Percentiles rank a stretch among this genome's conserved stretches.
Evolutionary conservation across 352 stramenopile species (phyloP).

Genomic region (Elongisporangium anandrum): DNA sequence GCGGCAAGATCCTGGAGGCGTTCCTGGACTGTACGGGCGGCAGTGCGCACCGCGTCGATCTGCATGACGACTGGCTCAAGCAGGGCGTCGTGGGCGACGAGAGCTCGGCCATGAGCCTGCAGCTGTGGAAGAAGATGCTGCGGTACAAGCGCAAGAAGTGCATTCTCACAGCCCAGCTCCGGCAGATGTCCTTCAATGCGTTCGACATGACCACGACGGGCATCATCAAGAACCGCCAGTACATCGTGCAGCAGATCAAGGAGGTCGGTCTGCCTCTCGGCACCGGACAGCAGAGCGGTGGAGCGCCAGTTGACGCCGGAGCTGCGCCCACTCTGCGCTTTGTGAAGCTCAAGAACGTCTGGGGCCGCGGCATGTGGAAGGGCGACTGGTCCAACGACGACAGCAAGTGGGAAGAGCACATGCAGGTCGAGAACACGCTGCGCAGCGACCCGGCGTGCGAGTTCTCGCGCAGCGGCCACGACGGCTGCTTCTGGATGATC

Average conservation of each 20-base stretch:
- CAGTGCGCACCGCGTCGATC: conserved; percentile 70
- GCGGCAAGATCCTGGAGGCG: conserved; percentile 71
- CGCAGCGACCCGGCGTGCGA: conserved; percentile 49
- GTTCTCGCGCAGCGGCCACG: conserved; percentile 62
- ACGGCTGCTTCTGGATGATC: conserved; percentile 84
- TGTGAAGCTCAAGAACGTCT: conserved; percentile 82
- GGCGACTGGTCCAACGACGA: conserved; percentile 82
- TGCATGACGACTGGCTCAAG: conserved; percentile 35
- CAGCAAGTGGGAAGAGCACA: conserved; percentile 81
- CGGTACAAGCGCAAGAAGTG: conserved; percentile 52
- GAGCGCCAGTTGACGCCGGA: neutral
- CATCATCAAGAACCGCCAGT: conserved; percentile 76
- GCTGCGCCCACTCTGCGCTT: conserved; percentile 40
- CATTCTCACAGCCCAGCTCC: conserved; percentile 63
- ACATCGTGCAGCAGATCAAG: conserved; percentile 66
- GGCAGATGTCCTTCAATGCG: conserved; percentile 64
- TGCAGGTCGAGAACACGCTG: conserved; percentile 65
- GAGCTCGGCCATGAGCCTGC: conserved; percentile 18
- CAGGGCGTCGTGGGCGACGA: neutral
- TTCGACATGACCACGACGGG: conserved; percentile 51
- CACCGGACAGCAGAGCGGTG: neutral
- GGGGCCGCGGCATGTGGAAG: conserved; percentile 72
- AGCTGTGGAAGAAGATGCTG: conserved; percentile 68
- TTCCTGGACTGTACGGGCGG: conserved; percentile 88
- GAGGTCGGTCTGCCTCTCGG: conserved; percentile 29